Base-by-base conservation (phyloP, 1,284 basidiomycete species). In the Melampsora larici-populina region DNA sequence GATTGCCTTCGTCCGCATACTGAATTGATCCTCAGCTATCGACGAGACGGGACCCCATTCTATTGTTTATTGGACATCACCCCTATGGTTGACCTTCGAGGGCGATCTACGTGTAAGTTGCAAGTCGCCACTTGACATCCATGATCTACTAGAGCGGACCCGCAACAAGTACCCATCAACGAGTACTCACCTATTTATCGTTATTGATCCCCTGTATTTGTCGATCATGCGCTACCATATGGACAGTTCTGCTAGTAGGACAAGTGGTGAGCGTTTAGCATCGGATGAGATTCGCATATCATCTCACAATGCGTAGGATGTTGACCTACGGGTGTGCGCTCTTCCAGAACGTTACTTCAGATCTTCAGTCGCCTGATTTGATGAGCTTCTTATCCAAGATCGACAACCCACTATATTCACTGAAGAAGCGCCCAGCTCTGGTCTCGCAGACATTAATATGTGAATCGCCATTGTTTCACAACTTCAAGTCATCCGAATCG, bases 11-110 rank as follows among this genome's bases (percentile, higher is more conserved):
- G 26, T 18, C 24, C 62, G 17, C 31, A 33, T 64, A 18, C 18
- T 24, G 62, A 82, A 75, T 75, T 82, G 31, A 60, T 83, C 5
- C 73, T 83, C 51, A 83, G 83, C 72, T 83, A 82, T 58, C 55
- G 67, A 1, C 60, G 48, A 24, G 79, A 67, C 43, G 79, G 77
- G 62, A 78, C 36, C 15, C 81, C 81, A 1, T 82, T 81, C 72
- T 79, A 74, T 70, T 80, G 80, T 73, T 70, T 82, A 2, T 74
- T 82, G 15, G 78, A 73, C 72, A 81, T 83, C 73, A 75, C 82
- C 29, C 81, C 81, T 4, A 76, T 82, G 24, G 74, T 80, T 26
- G 72, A 80, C 17, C 63, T 71, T 2, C 9, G 51, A 5, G 82
- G 81, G 9, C 69, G 79, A 43, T n/a, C 81, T 6, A 78, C 79